Base-by-base conservation (phyloP, 129 eudicot genomes). In the Escallonia herrerae region DNA sequence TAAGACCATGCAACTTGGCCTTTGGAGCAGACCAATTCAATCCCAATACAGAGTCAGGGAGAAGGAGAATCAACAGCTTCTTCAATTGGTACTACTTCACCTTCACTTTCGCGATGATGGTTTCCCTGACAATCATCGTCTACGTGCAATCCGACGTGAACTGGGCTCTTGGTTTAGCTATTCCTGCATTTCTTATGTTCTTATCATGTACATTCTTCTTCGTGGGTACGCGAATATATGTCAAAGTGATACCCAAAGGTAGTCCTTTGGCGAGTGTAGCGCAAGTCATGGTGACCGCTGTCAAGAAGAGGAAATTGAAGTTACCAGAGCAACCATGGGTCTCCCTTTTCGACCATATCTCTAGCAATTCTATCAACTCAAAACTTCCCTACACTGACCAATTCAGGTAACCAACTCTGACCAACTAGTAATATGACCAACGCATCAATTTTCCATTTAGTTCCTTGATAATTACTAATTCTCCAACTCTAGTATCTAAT, bases 41-140 rank as follows among this genome's bases (percentile, higher is more conserved):
- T 45, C 86, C 86, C 3, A 73, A 81, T 41, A 81, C 86, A 0
- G 80, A 81, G 15, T 73, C 86, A 2, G 86, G 82, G 12, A 74
- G 71, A 62, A 51, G 77, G 15, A 82, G 86, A 51, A 81, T 70
- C 10, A 77, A 74, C 40, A 81, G 86, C 65, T 81, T 81, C 76
- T 81, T 81, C 72, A 81, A 81, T 15, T 81, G 86, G 86, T 81
- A 81, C 82, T 81, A 76, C 73, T 81, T 77, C 74, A 81, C 86
- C 6, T 72, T 68, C 68, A 81, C 86, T 2, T 81, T 81, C 2
- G 86, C 86, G 3, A 69, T 76, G 76, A 77, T 81, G 86, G 62
- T 81, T 8, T 81, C 86, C 1, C 37, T 81, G 67, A 81, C 86
- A 15, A 10, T 77, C 9, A 77, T 81, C 5, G 82, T 81, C 48